Evolutionary conservation across 2,329 filamentous ascomycete species (phyloP).

Genomic region (Triangularia setosa): DNA sequence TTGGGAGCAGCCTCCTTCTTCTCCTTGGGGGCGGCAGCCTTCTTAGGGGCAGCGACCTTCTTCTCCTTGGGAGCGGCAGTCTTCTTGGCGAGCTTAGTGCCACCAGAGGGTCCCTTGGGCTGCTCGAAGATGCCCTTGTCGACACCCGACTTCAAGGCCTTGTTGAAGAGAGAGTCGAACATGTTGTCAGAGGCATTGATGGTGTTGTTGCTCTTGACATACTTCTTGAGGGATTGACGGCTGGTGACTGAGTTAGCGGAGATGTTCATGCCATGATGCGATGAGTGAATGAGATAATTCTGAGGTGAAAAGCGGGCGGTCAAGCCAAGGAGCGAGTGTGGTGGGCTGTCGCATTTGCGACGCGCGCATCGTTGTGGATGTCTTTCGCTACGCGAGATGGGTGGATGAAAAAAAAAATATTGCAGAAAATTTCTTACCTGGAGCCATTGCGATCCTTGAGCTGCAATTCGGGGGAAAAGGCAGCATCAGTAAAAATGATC

Average conservation of each 20-base stretch:
- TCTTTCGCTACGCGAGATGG: background rate
- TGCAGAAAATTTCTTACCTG: conserved; percentile 35
- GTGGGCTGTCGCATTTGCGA: conserved; percentile 11
- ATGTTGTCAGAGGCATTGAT: conserved; percentile 44
- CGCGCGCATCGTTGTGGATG: conserved; percentile 10
- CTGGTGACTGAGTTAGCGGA: conserved; percentile 35
- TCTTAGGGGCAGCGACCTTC: conserved; percentile 29
- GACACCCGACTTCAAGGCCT: conserved; percentile 74
- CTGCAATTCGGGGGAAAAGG: conserved; percentile 36
- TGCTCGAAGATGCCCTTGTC: conserved; percentile 84
- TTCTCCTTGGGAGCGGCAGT: conserved; percentile 38
- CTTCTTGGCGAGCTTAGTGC: conserved; percentile 91
- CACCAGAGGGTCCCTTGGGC: conserved; percentile 86
- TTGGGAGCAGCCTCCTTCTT: conserved; percentile 23
- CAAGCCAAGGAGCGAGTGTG: background rate
- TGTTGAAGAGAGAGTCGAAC: conserved; percentile 77
- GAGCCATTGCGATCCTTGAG: conserved; percentile 62
- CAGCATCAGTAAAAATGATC: conserved; percentile 36
- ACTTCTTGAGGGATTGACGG: conserved; percentile 60
- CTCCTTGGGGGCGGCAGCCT: conserved; percentile 19
- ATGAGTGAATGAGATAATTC: conserved; percentile 9
- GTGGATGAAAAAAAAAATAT: conserved; percentile 12
- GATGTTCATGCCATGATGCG: background rate
- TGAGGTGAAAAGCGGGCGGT: conserved; percentile 8
- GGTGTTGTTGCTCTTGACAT: conserved; percentile 54